Evolutionary conservation across 1,284 basidiomycete genomes (phyloP), one percentile per base, ranked within the genome.

Genomic region (Stygiomarasmius scandens): DNA sequence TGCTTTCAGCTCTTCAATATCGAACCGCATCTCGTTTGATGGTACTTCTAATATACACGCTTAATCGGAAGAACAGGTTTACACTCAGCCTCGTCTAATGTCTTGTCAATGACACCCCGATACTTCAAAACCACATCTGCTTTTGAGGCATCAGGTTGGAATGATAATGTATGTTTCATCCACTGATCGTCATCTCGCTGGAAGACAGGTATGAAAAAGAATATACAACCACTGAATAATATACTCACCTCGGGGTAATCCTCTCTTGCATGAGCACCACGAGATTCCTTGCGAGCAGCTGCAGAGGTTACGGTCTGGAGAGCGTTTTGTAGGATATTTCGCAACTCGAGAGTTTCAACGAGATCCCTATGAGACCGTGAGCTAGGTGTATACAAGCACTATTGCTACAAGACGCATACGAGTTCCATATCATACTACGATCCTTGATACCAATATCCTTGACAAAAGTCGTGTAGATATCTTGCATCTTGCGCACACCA

Each of bases 361-460:
- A 99, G 87, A 73, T 99, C 97, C 64, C 91, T 93, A 44, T 49
- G 43, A 53, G 2, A 52, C 11, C 29, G 12, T 19, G 16, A 49
- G 36, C 14, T 34, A 14, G 14, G 32, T 8, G 32, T 14, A 41
- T 8, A n/a, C 11, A 41, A 12, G 16, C 6, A 41, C 11, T 23
- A 34, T 56, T 25, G 29, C 19, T 24, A 12, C 36, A 3, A 11
- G 36, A 41, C n/a, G 70, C 77, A 49, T 62, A 95, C 93, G 93
- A 93, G 79, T 97, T 97, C 97, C 96, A 98, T 77, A 99, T 97
- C 94, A 98, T 93, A 72, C 92, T 94, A 70, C 96, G 86, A 77
- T 99, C 97, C 81, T 96, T 96, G 78, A 98, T 92, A 61, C 95
- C 92, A 63, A 99, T 90, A 19, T 41, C 38, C 53, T 97, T 84